Evolutionary conservation across 83 land plant species (phyloP).

Genomic region (Thuja plicata): DNA sequence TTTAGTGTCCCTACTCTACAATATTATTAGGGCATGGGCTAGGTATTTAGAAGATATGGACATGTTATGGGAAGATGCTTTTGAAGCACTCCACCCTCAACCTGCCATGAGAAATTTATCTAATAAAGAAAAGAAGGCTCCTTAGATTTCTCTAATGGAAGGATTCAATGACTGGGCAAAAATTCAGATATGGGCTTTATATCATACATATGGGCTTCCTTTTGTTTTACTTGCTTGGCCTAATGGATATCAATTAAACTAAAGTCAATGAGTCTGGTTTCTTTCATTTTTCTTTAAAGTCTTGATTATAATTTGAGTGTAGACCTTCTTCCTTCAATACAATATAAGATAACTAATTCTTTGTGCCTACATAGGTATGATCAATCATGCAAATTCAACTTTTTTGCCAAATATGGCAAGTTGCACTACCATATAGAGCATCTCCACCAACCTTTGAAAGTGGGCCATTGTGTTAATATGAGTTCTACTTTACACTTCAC

Average conservation of each 20-base stretch:
- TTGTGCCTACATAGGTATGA: background rate
- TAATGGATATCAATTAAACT: background rate
- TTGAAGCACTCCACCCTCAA: background rate
- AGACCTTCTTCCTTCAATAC: background rate
- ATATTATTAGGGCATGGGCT: background rate
- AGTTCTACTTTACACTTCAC: background rate
- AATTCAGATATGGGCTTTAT: no score
- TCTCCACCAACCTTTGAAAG: background rate
- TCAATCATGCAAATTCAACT: background rate
- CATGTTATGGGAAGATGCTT: background rate
- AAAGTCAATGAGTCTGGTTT: background rate
- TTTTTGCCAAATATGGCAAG: background rate
- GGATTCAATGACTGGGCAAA: no score
- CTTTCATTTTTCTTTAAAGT: no score
- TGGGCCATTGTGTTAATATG: background rate
- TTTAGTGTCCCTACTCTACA: background rate
- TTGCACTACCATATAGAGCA: background rate
- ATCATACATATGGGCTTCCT: background rate
- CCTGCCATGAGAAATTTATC: background rate
- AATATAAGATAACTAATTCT: background rate
- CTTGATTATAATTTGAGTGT: background rate
- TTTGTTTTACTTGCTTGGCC: background rate
- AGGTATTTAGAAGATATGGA: background rate
- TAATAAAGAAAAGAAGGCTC: background rate
- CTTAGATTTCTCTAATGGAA: background rate